Conservation (phyloP, 2,329 filamentous ascomycete genomes). For the Talaromyces sp. region DNA sequence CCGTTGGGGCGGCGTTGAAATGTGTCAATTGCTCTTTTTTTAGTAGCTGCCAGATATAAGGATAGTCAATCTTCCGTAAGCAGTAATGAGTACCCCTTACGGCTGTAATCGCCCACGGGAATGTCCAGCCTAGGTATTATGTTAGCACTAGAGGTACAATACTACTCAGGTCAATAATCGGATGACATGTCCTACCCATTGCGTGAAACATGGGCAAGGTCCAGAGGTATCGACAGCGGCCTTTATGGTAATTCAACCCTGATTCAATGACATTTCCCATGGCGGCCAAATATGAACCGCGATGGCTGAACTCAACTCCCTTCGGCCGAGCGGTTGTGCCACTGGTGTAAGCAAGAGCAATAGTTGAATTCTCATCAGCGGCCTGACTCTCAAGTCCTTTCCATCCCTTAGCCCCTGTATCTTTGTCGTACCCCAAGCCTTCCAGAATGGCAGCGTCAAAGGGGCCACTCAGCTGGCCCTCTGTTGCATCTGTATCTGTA, state of each 20-base stretch:
- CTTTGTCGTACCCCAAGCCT: constrained; percentile 68
- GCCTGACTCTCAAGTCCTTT: constrained; percentile 67
- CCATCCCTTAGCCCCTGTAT: constrained; percentile 71
- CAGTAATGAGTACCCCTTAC: constrained; percentile 94
- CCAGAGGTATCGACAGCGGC: constrained; percentile 81
- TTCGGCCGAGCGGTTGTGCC: constrained; percentile 91
- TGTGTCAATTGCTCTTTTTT: constrained; percentile 87
- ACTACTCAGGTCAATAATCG: constrained; percentile 30
- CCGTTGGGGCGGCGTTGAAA: constrained; percentile 92
- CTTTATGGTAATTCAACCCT: constrained; percentile 68
- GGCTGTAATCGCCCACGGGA: constrained; percentile 89
- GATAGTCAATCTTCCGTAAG: constrained; percentile 90
- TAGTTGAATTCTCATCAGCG: constrained; percentile 71
- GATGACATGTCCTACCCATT: constrained; percentile 47
- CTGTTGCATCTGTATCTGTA: constrained; percentile 73
- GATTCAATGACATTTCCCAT: constrained; percentile 86
- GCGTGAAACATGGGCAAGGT: constrained; percentile 83
- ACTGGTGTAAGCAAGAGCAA: constrained; percentile 90
- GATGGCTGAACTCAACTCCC: constrained; percentile 87
- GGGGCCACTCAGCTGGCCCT: constrained; percentile 70
- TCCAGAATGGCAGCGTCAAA: constrained; percentile 83
- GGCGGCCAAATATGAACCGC: constrained; percentile 79
- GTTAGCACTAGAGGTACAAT: neutral
- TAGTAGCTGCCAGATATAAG: constrained; percentile 83
- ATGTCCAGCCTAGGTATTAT: constrained; percentile 62